A percentile compares a stretch with the other conserved stretches of the same genome.
Conservation (phyloP, 192 early-diverging fungal species). For the Funneliformis mosseae region DNA sequence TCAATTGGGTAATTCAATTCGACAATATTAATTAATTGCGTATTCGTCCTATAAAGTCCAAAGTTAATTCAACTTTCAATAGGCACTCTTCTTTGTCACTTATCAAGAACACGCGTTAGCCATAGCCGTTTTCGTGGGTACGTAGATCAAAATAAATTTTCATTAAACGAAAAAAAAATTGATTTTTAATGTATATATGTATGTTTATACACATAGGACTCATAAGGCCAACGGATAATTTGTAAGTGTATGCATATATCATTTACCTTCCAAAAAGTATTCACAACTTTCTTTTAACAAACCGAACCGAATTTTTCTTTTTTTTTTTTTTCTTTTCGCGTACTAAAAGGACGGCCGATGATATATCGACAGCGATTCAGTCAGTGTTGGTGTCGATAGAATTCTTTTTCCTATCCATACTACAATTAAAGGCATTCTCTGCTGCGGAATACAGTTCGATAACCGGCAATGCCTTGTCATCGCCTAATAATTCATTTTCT, state of each 20-base stretch:
- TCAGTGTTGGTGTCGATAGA: neutral
- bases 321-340: neutral
- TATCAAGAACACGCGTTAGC: conserved; percentile 4
- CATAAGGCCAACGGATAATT: neutral
- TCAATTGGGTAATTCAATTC: neutral
- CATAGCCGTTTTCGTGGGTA: neutral
- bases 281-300: too few relatives aligned
- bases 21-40: neutral
- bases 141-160: neutral
- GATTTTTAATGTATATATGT: too few relatives aligned
- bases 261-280: too few relatives aligned
- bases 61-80: neutral
- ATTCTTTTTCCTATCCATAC: conserved; percentile 1
- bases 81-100: neutral
- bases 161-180: neutral
- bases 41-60: neutral
- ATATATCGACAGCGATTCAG: neutral
- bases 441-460: neutral
- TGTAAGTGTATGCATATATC: neutral
- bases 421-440: neutral
- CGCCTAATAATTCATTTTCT: neutral
- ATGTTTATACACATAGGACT: neutral
- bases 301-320: neutral
- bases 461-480: too few relatives aligned
- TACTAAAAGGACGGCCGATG: neutral